Evolutionary conservation across 345 rosid genomes (phyloP).

Genomic region (Brassica carinata): DNA sequence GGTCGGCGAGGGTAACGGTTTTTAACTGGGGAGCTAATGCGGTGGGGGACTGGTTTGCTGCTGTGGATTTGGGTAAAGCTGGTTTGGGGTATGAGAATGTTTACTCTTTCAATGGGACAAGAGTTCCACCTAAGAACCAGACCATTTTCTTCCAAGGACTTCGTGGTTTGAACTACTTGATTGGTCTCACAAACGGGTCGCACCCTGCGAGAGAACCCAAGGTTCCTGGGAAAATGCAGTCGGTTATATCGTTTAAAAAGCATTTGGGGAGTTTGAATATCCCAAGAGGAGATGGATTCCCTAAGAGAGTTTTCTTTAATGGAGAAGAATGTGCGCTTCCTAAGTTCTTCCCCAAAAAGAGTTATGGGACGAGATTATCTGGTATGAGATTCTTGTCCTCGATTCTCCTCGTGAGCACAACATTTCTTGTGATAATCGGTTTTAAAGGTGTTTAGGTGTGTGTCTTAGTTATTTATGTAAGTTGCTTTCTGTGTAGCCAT

Average conservation of each 20-base stretch:
- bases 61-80: conserved; percentile 63
- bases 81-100: conserved; percentile 61
- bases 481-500: conserved; percentile 27
- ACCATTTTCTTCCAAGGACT: conserved; percentile 76
- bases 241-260: conserved; percentile 76
- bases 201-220: conserved; percentile 46
- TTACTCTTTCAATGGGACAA: conserved; percentile 84
- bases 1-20: conserved; percentile 77
- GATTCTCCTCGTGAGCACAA: conserved; percentile 31
- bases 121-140: conserved; percentile 45
- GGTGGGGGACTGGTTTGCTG: conserved; percentile 78
- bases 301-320: conserved; percentile 68
- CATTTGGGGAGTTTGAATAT: conserved; percentile 48
- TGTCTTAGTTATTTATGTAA: conserved; percentile 19
- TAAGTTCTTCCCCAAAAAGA: conserved; percentile 48
- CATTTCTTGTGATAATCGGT: conserved; percentile 31
- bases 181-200: conserved; percentile 61
- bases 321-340: conserved; percentile 98
- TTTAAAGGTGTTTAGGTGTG: conserved; percentile 45
- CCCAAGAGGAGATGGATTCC: conserved; percentile 70
- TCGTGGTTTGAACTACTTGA: conserved; percentile 67
- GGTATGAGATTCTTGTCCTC: conserved; percentile 22
- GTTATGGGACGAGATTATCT: conserved; percentile 39
- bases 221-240: conserved; percentile 88
- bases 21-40: conserved; percentile 70